A percentile compares a stretch with the other conserved stretches of the same genome.
Evolutionary conservation across 2,329 filamentous ascomycete species (phyloP).

Genomic region (Phaeosphaeria sp.): DNA sequence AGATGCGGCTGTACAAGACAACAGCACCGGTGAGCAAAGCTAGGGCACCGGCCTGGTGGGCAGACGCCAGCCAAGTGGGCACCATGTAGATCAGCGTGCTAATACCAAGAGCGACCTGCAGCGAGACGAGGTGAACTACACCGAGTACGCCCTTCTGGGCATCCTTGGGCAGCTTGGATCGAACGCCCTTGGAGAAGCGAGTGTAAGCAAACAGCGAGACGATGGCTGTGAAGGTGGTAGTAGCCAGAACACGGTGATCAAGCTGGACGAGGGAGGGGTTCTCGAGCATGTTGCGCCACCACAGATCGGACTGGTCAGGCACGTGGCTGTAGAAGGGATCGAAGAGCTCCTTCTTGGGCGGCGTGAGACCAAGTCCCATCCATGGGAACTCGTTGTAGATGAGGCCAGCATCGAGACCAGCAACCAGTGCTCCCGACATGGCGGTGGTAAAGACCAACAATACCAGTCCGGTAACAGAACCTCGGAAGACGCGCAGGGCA

Average conservation of each 20-base stretch:
- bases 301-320: slow-evolving; percentile 79
- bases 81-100: slow-evolving; percentile 93
- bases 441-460: slow-evolving; percentile 85
- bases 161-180: slow-evolving; percentile 60
- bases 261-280: slow-evolving; percentile 96
- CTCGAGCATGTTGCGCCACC: slow-evolving; percentile 98
- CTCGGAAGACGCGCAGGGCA: slow-evolving; percentile 74
- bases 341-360: slow-evolving; percentile 82
- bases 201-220: slow-evolving; percentile 82
- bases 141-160: slow-evolving; percentile 78
- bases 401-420: slow-evolving; percentile 91
- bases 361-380: slow-evolving; percentile 86
- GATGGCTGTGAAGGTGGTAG: slow-evolving; percentile 83
- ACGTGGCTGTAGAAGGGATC: slow-evolving; percentile 83
- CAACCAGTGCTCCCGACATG: slow-evolving; percentile 92
- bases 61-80: slow-evolving; percentile 83
- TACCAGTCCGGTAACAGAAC: slow-evolving; percentile 73
- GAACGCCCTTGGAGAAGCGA: slow-evolving; percentile 70
- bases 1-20: slow-evolving; percentile 70
- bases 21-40: slow-evolving; percentile 83
- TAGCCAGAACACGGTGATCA: slow-evolving; percentile 91
- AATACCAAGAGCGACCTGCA: slow-evolving; percentile 89
- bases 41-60: slow-evolving; percentile 90
- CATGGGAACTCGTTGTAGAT: slow-evolving; percentile 99
- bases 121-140: slow-evolving; percentile 78